These are phyloP conservation scores for Puccinia novopanici DNA, from an alignment of 1,284 basidiomycete species.

Conservation along the genomic window DNA sequence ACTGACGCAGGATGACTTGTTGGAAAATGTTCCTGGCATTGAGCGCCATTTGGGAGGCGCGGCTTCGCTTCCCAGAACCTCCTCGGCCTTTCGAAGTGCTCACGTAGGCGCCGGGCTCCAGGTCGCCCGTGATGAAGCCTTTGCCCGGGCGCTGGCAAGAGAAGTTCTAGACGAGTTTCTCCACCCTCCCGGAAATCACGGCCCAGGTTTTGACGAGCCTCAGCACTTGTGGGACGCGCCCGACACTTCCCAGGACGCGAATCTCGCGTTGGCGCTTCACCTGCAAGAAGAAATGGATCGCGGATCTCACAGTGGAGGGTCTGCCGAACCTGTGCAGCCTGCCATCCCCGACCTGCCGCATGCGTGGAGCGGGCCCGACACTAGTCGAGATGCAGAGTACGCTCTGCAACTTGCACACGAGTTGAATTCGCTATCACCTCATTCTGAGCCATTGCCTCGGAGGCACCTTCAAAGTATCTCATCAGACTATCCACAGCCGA, in stretches of 20 bases:
- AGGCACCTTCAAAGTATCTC: no score
- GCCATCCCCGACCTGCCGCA: background rate
- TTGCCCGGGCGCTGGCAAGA: background rate
- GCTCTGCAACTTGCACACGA: background rate
- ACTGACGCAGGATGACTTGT: background rate
- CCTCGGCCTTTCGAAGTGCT: background rate
- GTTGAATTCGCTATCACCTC: background rate
- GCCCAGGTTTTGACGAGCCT: background rate
- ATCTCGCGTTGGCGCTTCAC: background rate
- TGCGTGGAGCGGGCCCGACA: background rate
- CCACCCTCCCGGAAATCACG: background rate
- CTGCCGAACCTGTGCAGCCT: background rate
- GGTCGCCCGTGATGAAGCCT: background rate
- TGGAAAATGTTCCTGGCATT: no score
- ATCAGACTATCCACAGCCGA: no score
- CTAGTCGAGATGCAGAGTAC: background rate
- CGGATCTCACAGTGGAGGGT: background rate
- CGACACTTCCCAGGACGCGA: background rate
- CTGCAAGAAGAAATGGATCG: background rate
- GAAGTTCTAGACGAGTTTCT: background rate
- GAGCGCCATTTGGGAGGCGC: no score
- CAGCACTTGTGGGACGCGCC: background rate
- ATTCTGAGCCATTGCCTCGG: background rate
- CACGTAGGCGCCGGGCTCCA: background rate
- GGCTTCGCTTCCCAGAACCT: background rate